These are phyloP conservation scores for Trichoderma oligosporum DNA, from an alignment of 2,329 filamentous ascomycete genomes.

Conservation along the genomic window DNA sequence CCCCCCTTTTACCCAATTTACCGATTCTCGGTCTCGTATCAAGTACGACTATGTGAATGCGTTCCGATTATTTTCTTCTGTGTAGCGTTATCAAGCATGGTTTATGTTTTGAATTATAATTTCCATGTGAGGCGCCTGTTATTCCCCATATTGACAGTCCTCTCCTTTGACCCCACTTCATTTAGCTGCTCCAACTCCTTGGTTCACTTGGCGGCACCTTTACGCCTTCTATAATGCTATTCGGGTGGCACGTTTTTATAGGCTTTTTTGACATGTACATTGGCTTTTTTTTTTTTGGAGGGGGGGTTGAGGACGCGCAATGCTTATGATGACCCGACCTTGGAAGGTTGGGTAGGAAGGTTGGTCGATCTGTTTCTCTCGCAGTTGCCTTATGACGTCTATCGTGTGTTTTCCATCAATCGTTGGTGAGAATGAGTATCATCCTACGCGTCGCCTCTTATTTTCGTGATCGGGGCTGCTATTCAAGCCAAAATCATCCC, in stretches of 20 bases:
- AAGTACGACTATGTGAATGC: not conserved
- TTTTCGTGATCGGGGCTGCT: conserved; percentile 28
- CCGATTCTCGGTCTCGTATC: not conserved
- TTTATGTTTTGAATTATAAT: not conserved
- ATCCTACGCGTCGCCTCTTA: conserved; percentile 40
- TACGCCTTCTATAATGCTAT: not conserved
- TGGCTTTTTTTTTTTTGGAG: not conserved
- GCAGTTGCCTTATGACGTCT: not conserved
- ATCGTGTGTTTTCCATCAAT: not conserved
- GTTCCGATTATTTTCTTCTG: not conserved
- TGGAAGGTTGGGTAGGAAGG: too few species aligned
- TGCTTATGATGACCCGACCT: too few species aligned
- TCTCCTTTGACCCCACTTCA: not conserved
- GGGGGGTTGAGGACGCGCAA: too few species aligned
- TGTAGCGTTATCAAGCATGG: not conserved
- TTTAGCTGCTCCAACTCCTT: not conserved
- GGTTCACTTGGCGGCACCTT: not conserved
- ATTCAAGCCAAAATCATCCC: conserved; percentile 38
- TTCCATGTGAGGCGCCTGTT: not conserved
- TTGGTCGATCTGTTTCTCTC: not conserved
- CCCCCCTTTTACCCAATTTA: not conserved
- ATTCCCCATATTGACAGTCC: not conserved
- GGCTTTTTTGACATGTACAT: not conserved
- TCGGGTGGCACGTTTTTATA: too few species aligned
- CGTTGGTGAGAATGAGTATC: not conserved